Evolutionary conservation across 768 basidiomycete species (phyloP), one percentile per base, ranked within the genome.

Genomic region (Macrolepiota dolichaula): DNA sequence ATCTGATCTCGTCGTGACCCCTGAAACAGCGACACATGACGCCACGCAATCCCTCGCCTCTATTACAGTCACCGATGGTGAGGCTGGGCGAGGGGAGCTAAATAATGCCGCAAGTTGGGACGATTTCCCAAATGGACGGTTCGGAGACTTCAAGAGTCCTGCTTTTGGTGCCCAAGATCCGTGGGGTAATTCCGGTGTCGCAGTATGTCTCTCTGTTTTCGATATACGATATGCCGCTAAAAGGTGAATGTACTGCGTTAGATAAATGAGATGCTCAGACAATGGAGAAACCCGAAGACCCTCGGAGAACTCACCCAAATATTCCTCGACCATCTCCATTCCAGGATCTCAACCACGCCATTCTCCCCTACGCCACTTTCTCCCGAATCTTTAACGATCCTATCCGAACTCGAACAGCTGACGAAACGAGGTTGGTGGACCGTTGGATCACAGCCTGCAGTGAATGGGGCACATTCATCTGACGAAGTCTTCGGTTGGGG

Each of bases 101-200:
- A 92, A 89, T 67, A 83, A 88, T 64, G 89, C 89, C 0, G 82
- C 87, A 1, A 85, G 85, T 19, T 94, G 92, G 92, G 92, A 94
- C 67, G 97, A 99, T 69, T 98, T 98, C 71, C 97, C 97, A 6
- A 99, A 99, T 70, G 97, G 97, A 37, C 89, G 97, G 10, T 98
- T 98, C 72, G 97, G 97, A 63, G 97, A 98, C 72, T 92, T 91
- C 71, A 92, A 97, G 69, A 96, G 94, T 77, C 97, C 97, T 22
- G 97, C 97, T 0, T 99, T 90, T 66, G 97, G 97, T 50, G 78
- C 79, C 36, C 86, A 85, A 67, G 88, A 87, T 63, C 88, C 80
- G 2, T 94, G 91, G 90, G 89, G 91, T 58, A 86, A 87, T 38
- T 80, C 84, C 11, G 81, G 79, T 47, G 77, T 89, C 38, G 78